Base-by-base conservation (phyloP, 129 eudicot genomes). In the Erigeron canadensis region DNA sequence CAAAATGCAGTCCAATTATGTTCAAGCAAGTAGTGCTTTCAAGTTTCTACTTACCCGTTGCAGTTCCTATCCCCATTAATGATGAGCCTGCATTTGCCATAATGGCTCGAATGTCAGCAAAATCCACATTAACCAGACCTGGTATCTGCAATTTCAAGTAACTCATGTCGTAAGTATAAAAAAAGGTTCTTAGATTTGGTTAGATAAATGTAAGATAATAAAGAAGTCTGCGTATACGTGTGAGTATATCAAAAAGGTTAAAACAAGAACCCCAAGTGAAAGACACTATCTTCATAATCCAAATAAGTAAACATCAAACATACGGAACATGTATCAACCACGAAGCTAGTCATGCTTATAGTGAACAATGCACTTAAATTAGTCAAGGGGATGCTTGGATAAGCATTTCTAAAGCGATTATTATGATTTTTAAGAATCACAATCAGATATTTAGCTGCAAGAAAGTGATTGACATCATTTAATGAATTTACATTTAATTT, bases 31-130 rank as follows among this genome's bases (percentile, higher is more conserved):
- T 68, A 17, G 47, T 45, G 53, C 47, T 65, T 41, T 39, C 7
- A 9, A 79, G 28, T 48, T 85, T 42, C 4, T n/a, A 77, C 37
- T 51, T 88, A 85, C 96, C 98, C 7, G 95, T 85, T 23, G 90
- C 98, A 73, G 88, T 89, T 81, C 98, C 98, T 45, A 93, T 93
- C 69, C 98, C 96, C 98, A 93, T 89, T 63, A 89, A 74, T 37
- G 96, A 87, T 13, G 98, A 93, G 63, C 98, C 98, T 67, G 98
- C 98, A 89, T 80, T 86, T 67, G 91, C 91, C 98, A 93, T 93
- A 65, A 89, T 89, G 47, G 98, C 89, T 48, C 96, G 81, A 57
- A 89, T 96, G 84, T 93, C 98, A 79, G 98, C 98, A 87, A 93
- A 93, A 90, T 93, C 98, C 51, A 93, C 98, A 70, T 93, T 93